phyloP scores from a whole-genome alignment of 2,329 filamentous ascomycete genomes.

The Boeremia lycopersici region DNA sequence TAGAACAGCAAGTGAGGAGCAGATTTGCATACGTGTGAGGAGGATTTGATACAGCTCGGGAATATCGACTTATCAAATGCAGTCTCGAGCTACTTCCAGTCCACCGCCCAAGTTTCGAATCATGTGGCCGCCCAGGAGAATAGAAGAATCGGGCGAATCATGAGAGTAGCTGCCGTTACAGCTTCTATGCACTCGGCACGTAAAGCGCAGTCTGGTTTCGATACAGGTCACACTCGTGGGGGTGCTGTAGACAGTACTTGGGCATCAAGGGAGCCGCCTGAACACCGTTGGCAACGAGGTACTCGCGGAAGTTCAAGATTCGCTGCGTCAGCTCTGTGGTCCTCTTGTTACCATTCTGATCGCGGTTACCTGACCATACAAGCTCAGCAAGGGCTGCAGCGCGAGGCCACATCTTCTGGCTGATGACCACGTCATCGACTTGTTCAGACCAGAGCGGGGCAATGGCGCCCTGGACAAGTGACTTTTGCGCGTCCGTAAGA shows the following conservation, averaged over 20 bases:
- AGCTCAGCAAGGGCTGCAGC: conserved; percentile 63
- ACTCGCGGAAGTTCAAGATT: conserved; percentile 65
- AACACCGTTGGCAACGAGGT: conserved; percentile 61
- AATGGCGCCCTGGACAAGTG: conserved; percentile 59
- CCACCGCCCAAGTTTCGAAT: neutral
- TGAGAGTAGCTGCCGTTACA: neutral
- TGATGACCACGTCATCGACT: conserved; percentile 59
- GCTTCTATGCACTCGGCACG: neutral
- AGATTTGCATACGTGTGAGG: neutral
- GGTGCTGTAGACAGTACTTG: conserved; percentile 64
- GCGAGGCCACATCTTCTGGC: conserved; percentile 61
- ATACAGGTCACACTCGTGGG: conserved; percentile 63
- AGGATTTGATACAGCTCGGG: neutral
- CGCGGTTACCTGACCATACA: conserved; percentile 61
- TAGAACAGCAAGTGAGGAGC: neutral
- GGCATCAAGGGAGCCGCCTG: conserved; percentile 59
- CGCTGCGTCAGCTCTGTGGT: conserved; percentile 61
- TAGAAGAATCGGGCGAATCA: neutral
- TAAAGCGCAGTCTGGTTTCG: conserved; percentile 55
- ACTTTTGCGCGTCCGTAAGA: conserved; percentile 54
- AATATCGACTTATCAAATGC: neutral
- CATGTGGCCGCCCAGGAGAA: neutral
- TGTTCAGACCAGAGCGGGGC: conserved; percentile 62
- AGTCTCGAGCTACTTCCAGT: neutral
- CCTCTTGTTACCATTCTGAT: conserved; percentile 56